These are phyloP conservation scores for Euphrasia arctica DNA, from an alignment of 305 asterid genomes.

Conservation along the genomic window DNA sequence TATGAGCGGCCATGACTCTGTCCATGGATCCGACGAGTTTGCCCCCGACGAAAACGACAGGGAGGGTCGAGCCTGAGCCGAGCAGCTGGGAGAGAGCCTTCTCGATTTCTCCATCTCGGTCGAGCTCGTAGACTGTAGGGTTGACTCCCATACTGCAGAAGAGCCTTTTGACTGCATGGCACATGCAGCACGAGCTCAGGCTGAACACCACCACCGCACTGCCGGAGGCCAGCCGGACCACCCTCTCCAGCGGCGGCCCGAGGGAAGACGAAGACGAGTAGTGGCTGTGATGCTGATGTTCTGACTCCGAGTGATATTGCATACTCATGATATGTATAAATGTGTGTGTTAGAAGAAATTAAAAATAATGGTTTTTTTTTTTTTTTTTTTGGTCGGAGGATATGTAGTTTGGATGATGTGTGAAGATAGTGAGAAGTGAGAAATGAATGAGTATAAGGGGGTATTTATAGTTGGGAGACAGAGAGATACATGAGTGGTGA, in stretches of 20 bases:
- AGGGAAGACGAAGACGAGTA: conserved; percentile 22
- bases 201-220: conserved; percentile 62
- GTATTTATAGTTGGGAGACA: conserved; percentile 36
- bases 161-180: conserved; percentile 53
- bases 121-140: conserved; percentile 54
- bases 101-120: conserved; percentile 35
- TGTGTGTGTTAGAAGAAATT: no score
- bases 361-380: neutral
- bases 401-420: conserved; percentile 18
- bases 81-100: conserved; percentile 35
- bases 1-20: conserved; percentile 52
- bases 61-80: conserved; percentile 41
- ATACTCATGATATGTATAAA: neutral
- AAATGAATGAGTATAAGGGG: neutral
- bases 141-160: conserved; percentile 57
- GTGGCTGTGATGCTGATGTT: conserved; percentile 23
- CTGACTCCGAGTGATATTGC: conserved; percentile 29
- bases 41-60: conserved; percentile 53
- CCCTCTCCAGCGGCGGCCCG: conserved; percentile 33
- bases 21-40: conserved; percentile 50
- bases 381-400: conserved; percentile 25
- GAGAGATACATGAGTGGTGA: conserved; percentile 23
- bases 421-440: conserved; percentile 25
- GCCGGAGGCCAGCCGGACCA: conserved; percentile 41
- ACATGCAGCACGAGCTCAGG: conserved; percentile 60